A percentile compares a stretch with the other conserved stretches of the same genome.
These are phyloP conservation scores for Dichomitus squalens DNA, from an alignment of 1,284 basidiomycete species.

Conservation along the genomic window DNA sequence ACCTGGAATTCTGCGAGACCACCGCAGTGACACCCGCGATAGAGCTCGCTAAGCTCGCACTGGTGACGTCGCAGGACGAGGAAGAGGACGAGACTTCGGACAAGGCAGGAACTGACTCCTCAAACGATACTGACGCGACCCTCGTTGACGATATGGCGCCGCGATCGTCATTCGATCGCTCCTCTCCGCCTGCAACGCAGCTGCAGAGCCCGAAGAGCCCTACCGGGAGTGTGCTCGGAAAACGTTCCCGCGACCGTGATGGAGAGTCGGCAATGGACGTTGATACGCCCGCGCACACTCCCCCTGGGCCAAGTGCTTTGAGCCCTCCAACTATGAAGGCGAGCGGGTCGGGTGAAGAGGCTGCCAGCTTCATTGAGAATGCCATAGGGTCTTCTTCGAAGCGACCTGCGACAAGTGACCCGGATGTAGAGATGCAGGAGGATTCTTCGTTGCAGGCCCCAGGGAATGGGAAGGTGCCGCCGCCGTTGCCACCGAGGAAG, in stretches of 20 bases:
- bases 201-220: constrained; percentile 21
- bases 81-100: constrained; percentile 73
- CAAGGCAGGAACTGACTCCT: constrained; percentile 73
- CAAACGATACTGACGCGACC: constrained; percentile 82
- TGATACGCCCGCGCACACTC: constrained; percentile 27
- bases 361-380: constrained; percentile 35
- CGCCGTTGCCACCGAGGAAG: constrained; percentile 65
- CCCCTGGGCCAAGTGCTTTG: constrained; percentile 1
- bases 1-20: constrained; percentile 69
- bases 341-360: constrained; percentile 20
- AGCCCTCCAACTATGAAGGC: neutral
- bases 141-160: constrained; percentile 72
- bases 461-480: constrained; percentile 47
- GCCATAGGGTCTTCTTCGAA: constrained; percentile 48
- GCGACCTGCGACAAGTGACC: constrained; percentile 24
- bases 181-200: constrained; percentile 26
- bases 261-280: constrained; percentile 42
- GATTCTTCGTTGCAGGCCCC: constrained; percentile 13
- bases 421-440: constrained; percentile 50
- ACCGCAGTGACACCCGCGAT: constrained; percentile 81
- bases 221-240: constrained; percentile 69
- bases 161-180: constrained; percentile 28
- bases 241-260: constrained; percentile 61
- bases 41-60: constrained; percentile 90
- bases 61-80: constrained; percentile 89